Conservation (phyloP, 2,329 filamentous ascomycete species). For the Aspergillus quadrilineatus region DNA sequence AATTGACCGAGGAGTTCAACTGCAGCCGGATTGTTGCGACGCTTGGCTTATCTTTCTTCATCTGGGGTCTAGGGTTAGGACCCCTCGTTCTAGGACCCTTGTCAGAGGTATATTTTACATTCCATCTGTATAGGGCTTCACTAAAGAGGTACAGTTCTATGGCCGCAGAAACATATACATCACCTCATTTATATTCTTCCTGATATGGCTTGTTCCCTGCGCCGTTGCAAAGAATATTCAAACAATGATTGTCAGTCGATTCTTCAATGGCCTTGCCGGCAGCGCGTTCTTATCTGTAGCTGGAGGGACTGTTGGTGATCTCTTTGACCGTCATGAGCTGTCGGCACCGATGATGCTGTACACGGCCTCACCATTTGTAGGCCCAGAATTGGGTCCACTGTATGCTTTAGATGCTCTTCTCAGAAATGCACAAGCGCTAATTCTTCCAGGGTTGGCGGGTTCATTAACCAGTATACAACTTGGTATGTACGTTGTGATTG, state of each 20-base stretch:
- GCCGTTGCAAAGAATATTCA: conserved; percentile 79
- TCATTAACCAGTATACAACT: conserved; percentile 71
- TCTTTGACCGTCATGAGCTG: conserved; percentile 68
- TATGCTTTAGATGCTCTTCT: conserved; percentile 21
- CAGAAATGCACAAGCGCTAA: conserved; percentile 14
- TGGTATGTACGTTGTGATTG: conserved; percentile 49
- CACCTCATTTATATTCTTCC: conserved; percentile 68
- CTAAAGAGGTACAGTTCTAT: conserved; percentile 60
- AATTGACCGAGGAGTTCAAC: conserved; percentile 73
- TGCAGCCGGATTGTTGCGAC: conserved; percentile 71
- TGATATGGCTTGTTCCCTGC: conserved; percentile 78
- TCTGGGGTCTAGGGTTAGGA: conserved; percentile 48
- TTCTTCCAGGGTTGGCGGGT: conserved; percentile 58
- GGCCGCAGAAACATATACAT: conserved; percentile 81
- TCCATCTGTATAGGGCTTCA: not conserved
- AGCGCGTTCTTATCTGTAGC: conserved; percentile 66
- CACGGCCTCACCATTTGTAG: conserved; percentile 60
- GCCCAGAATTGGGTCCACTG: conserved; percentile 58
- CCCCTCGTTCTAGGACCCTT: conserved; percentile 64
- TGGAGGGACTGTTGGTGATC: conserved; percentile 80
- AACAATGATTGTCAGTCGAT: conserved; percentile 74
- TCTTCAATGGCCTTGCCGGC: conserved; percentile 57
- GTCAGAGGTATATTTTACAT: conserved; percentile 50
- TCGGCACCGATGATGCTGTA: conserved; percentile 83
- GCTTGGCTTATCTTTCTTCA: conserved; percentile 47